phyloP scores from a whole-genome alignment of 768 basidiomycete genomes.

The Russula dissimulans region DNA sequence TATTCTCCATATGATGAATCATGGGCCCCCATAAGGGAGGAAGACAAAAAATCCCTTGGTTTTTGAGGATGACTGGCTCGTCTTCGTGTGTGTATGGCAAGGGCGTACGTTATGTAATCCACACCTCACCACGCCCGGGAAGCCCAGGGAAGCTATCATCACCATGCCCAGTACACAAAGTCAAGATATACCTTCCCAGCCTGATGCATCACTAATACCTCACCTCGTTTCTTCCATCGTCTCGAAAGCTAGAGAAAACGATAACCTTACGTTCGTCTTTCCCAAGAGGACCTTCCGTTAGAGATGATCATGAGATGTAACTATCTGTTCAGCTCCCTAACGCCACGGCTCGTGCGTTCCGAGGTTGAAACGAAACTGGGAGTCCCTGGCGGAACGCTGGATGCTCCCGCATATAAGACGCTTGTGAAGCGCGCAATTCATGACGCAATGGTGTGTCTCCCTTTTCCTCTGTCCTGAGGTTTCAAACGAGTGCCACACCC shows the following conservation, averaged over 20 bases:
- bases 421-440: slow-evolving; percentile 8
- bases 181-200: neutral
- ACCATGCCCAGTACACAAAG: neutral
- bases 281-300: too few species aligned
- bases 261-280: neutral
- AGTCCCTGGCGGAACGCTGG: neutral
- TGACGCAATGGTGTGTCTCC: slow-evolving; percentile 8
- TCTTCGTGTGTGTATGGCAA: too few species aligned
- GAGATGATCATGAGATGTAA: neutral
- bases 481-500: neutral
- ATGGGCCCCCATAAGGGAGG: too few species aligned
- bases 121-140: neutral
- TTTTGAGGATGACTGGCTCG: too few species aligned
- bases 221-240: slow-evolving; percentile 2
- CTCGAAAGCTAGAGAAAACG: neutral
- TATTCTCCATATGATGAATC: too few species aligned
- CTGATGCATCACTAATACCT: neutral
- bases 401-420: neutral
- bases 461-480: neutral
- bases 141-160: too few species aligned
- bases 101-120: too few species aligned
- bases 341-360: slow-evolving; percentile 11
- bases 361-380: neutral
- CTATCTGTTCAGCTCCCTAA: slow-evolving; percentile 2
- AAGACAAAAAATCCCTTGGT: too few species aligned